Evolutionary conservation across 1,139 yeast genomes (phyloP).

Genomic region (Kurtzmaniella quercitrusa): DNA sequence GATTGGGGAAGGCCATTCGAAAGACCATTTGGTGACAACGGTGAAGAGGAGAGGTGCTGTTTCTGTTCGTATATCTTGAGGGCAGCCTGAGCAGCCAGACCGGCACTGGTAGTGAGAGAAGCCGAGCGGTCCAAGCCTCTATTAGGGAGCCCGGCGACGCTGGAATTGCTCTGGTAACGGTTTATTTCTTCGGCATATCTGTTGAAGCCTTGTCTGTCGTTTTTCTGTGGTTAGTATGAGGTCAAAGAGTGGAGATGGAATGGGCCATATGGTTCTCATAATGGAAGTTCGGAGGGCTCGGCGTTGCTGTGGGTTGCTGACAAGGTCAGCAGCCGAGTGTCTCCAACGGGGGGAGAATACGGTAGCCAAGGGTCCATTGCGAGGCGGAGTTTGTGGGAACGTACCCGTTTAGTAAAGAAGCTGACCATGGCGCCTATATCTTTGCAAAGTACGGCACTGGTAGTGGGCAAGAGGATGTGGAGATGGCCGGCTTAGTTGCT

Average conservation of each 20-base stretch:
- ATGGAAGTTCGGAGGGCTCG: too few species aligned
- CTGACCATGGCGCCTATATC: conserved; percentile 10
- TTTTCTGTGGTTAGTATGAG: conserved; percentile 9
- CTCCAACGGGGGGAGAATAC: background rate
- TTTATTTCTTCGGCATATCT: conserved; percentile 32
- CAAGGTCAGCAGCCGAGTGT: too few species aligned
- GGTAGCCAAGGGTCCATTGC: background rate
- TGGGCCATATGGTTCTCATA: background rate
- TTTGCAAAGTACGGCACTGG: background rate
- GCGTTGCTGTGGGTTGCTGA: background rate
- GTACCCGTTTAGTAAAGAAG: conserved; percentile 14
- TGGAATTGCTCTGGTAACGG: conserved; percentile 18
- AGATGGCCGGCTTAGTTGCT: background rate
- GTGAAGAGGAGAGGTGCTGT: conserved; percentile 10
- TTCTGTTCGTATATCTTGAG: conserved; percentile 27
- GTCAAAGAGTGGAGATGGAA: background rate
- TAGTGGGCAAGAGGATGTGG: background rate
- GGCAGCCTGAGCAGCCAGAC: conserved; percentile 43
- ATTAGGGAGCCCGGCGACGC: conserved; percentile 24
- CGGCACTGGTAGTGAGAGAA: conserved; percentile 31
- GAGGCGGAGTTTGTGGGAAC: conserved; percentile 5
- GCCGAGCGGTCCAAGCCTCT: conserved; percentile 17
- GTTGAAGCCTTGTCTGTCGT: conserved; percentile 32
- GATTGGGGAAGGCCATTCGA: background rate
- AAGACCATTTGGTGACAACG: conserved; percentile 5